These are phyloP conservation scores for Cicer arietinum DNA, from an alignment of 306 rosid genomes.

Conservation along the genomic window DNA sequence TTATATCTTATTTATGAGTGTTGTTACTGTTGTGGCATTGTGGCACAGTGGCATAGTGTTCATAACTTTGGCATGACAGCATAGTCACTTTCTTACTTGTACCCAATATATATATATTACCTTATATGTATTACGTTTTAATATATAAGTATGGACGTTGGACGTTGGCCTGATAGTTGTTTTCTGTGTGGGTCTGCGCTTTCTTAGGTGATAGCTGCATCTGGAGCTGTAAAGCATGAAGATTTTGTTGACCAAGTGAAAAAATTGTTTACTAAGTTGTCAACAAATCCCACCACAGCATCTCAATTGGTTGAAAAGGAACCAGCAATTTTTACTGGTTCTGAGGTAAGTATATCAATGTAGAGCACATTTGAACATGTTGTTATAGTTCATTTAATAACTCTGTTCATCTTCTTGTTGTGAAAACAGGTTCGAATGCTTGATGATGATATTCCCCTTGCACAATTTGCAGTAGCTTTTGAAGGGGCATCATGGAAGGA, in stretches of 20 bases:
- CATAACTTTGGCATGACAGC: background rate
- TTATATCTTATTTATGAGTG: background rate
- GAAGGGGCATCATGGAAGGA: constrained; percentile 97
- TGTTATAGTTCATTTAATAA: background rate
- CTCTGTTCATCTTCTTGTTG: constrained; percentile 19
- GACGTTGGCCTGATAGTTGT: background rate
- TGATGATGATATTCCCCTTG: constrained; percentile 84
- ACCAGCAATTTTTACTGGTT: constrained; percentile 90
- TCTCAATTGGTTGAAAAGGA: constrained; percentile 79
- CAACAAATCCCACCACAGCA: constrained; percentile 80
- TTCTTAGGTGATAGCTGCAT: constrained; percentile 78
- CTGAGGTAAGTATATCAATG: constrained; percentile 68
- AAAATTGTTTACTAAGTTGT: constrained; percentile 73
- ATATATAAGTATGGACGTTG: background rate
- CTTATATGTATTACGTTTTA: constrained; percentile 2
- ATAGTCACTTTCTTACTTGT: background rate
- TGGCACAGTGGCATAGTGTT: background rate
- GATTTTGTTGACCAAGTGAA: constrained; percentile 75
- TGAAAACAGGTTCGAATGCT: constrained; percentile 82
- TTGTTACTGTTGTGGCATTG: background rate
- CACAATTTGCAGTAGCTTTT: constrained; percentile 94
- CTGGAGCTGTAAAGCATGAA: constrained; percentile 92
- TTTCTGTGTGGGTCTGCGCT: constrained; percentile 23
- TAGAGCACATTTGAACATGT: constrained; percentile 10
- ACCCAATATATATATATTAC: background rate